Base-by-base conservation (phyloP, 805 yeast genomes). In the Sungouiozyma intestinalis region DNA sequence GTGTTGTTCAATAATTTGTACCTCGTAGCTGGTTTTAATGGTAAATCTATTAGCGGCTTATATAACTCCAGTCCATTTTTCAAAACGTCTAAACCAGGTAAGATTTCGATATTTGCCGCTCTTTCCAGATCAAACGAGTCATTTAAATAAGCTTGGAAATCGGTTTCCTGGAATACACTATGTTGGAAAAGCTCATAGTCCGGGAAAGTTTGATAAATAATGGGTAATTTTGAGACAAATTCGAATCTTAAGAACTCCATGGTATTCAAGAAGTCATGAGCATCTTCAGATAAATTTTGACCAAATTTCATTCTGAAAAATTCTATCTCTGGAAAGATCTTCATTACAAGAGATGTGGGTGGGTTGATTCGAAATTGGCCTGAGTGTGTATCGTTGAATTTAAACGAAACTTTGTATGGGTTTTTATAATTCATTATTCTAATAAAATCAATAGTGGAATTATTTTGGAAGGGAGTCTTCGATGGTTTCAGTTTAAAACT, bases 321-420 rank as follows among this genome's bases (percentile, higher is more conserved):
- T 41, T 58, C 62, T 20, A 58, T 43, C 38, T 59, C 64, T 6
- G 63, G 62, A 44, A 59, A 59, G 11, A 59, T 24, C 42, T 55
- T 56, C n/a, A 47, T 48, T 15, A 57, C 34, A 11, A 55, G 42
- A 8, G 45, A 42, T 2, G 42, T 21, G 3, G 57, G 54, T 21
- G 52, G 47, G 9, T 14, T 16, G 8, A 39, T 20, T 16, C 35
- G 35, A 19, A 17, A 32, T 34, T 20, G 41, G 13, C 20, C 38
- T 32, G 8, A 39, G 33, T 45, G 18, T 33, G 29, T 4, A 19
- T 20, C 4, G 36, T 33, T 29, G 16, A 19, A 15, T 27, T 33
- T 14, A 20, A 7, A 14, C 32, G 16, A 15, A 33, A 16, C 8
- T 39, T 37, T 2, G 16, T 49, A 51, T 7, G 54, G 57, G 8